Conservation (phyloP, 345 rosid species). For the Salix suchowensis region DNA sequence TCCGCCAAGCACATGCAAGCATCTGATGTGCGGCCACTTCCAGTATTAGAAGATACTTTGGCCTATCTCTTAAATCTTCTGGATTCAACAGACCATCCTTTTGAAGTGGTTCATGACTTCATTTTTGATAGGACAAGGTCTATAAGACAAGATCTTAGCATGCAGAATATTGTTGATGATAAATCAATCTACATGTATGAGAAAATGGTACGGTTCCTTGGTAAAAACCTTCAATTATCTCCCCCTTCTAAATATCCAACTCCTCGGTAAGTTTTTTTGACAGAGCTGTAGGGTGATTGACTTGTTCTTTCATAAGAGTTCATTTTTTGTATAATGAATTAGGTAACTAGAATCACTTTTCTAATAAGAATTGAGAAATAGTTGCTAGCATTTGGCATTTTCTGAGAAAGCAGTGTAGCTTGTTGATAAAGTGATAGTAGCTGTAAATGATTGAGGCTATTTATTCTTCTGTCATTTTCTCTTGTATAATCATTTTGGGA, state of each 20-base stretch:
- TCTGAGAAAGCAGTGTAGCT: background rate
- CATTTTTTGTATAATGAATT: background rate
- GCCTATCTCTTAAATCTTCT: slow-evolving; percentile 58
- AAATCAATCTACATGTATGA: slow-evolving; percentile 65
- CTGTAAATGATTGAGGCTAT: no score
- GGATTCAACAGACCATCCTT: slow-evolving; percentile 53
- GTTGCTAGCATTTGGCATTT: background rate
- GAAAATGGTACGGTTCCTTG: slow-evolving; percentile 59
- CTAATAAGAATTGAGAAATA: background rate
- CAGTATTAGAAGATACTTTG: slow-evolving; percentile 70
- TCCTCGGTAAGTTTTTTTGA: background rate
- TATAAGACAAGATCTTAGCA: slow-evolving; percentile 84
- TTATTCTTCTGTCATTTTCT: no score
- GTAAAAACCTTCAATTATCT: slow-evolving; percentile 2
- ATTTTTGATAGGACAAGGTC: slow-evolving; percentile 92
- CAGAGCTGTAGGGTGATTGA: background rate
- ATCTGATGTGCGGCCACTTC: slow-evolving; percentile 71
- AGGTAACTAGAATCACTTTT: background rate
- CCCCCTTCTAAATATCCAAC: background rate
- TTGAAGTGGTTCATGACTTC: slow-evolving; percentile 89
- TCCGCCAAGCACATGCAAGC: slow-evolving; percentile 43
- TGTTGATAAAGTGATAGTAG: no score
- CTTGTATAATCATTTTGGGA: no score
- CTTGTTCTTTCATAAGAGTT: background rate
- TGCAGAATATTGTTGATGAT: slow-evolving; percentile 66